phyloP scores from a whole-genome alignment of 192 early-diverging fungal species.

The Pilaira anomala region DNA sequence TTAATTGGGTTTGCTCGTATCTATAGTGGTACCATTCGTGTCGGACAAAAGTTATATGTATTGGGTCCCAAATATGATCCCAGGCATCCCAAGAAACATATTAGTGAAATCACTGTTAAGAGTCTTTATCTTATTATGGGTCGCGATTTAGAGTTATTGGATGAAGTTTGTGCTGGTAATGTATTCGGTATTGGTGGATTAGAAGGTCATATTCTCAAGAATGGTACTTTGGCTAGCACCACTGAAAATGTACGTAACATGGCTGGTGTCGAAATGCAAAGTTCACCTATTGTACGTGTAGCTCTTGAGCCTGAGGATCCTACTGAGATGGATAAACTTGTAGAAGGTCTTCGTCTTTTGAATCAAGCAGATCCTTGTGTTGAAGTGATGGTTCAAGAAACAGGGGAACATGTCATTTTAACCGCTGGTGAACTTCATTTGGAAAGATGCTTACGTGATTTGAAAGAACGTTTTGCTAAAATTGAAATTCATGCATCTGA shows the following conservation, averaged over 20 bases:
- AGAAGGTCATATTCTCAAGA: constrained; percentile 90
- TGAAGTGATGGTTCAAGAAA: constrained; percentile 86
- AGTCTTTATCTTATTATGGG: constrained; percentile 97
- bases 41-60: constrained; percentile 84
- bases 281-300: constrained; percentile 92
- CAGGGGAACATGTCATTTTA: constrained; percentile 95
- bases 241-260: constrained; percentile 69
- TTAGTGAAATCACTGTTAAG: constrained; percentile 71
- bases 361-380: constrained; percentile 96
- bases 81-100: constrained; percentile 48
- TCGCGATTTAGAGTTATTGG: constrained; percentile 78
- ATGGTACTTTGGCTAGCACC: constrained; percentile 82
- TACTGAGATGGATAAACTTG: constrained; percentile 81
- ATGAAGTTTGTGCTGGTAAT: constrained; percentile 90
- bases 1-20: constrained; percentile 92
- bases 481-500: constrained; percentile 91
- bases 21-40: constrained; percentile 85
- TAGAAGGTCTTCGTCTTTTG: constrained; percentile 81
- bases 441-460: constrained; percentile 92
- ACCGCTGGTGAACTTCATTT: constrained; percentile 97
- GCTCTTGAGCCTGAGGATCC: constrained; percentile 93
- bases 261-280: constrained; percentile 59
- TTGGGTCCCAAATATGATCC: constrained; percentile 94
- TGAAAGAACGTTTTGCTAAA: constrained; percentile 90
- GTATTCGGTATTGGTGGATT: constrained; percentile 92